Percentiles rank a stretch among this genome's conserved stretches.
Conservation (phyloP, 495 filamentous ascomycete species). For the Aspergillus baeticus region DNA sequence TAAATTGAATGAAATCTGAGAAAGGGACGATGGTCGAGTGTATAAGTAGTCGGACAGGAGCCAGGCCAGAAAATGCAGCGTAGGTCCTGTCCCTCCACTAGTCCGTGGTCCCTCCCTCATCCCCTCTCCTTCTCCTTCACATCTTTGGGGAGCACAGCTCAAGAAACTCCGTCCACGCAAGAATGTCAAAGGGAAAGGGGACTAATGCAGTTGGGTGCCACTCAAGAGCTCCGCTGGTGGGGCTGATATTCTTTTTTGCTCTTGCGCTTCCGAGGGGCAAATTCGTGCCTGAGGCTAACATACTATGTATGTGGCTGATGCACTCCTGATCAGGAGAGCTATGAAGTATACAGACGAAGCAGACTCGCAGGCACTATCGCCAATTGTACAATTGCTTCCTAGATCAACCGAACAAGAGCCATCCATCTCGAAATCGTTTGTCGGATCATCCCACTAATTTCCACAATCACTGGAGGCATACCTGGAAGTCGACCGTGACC, state of each 20-base stretch:
- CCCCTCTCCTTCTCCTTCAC: background rate
- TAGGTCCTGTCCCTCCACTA: constrained; percentile 9
- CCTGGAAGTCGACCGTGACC: constrained; percentile 15
- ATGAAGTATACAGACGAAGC: background rate
- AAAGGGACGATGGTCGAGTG: constrained; percentile 1
- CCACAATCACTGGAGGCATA: constrained; percentile 15
- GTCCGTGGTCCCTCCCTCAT: background rate
- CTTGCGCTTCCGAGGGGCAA: constrained; percentile 11
- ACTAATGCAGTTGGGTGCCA: constrained; percentile 8
- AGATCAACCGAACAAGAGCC: no score
- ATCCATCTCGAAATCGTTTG: no score
- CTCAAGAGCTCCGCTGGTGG: constrained; percentile 10
- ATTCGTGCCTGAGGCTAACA: constrained; percentile 13
- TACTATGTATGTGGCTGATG: constrained; percentile 6
- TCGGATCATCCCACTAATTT: constrained; percentile 23
- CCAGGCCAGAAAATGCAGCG: constrained; percentile 11
- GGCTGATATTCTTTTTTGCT: constrained; percentile 1
- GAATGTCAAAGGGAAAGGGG: constrained; percentile 4
- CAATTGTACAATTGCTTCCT: no score
- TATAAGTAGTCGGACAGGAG: constrained; percentile 8
- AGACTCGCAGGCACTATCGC: background rate
- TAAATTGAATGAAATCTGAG: constrained; percentile 4
- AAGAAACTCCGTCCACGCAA: constrained; percentile 1
- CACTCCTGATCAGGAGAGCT: background rate
- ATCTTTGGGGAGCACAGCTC: constrained; percentile 6